These are phyloP conservation scores for Beauveria sp. DNA, from an alignment of 2,329 filamentous ascomycete genomes.

Conservation along the genomic window DNA sequence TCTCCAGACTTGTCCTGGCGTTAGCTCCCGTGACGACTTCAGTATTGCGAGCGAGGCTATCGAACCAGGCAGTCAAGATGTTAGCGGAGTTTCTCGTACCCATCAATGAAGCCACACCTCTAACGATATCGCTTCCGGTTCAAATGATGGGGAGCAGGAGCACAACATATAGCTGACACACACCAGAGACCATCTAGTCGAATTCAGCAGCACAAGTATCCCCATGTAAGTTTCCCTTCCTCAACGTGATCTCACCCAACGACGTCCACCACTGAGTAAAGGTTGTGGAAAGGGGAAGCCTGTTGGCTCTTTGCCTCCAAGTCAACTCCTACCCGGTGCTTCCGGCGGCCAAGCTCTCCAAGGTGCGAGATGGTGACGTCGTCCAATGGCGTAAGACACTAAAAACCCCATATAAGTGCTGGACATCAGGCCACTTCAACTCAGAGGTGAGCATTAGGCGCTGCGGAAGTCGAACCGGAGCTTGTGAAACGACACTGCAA, in stretches of 20 bases:
- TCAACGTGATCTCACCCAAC: too few relatives aligned
- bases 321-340: slow-evolving; percentile 16
- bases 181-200: too few relatives aligned
- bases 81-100: neutral
- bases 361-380: slow-evolving; percentile 9
- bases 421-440: slow-evolving; percentile 15
- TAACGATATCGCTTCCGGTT: neutral
- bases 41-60: neutral
- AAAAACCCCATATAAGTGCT: slow-evolving; percentile 5
- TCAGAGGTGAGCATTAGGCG: slow-evolving; percentile 22
- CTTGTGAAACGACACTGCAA: slow-evolving; percentile 19
- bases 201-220: too few relatives aligned
- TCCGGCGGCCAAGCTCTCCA: neutral
- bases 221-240: too few relatives aligned
- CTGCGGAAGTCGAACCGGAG: slow-evolving; percentile 27
- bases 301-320: neutral
- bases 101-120: neutral
- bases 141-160: neutral
- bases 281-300: neutral
- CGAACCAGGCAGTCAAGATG: neutral
- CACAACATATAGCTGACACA: neutral
- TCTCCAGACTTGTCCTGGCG: neutral
- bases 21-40: neutral
- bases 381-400: slow-evolving; percentile 11
- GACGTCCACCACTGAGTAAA: too few relatives aligned